Evolutionary conservation across 148 eudicot species (phyloP).

Genomic region (Silene uniflora): DNA sequence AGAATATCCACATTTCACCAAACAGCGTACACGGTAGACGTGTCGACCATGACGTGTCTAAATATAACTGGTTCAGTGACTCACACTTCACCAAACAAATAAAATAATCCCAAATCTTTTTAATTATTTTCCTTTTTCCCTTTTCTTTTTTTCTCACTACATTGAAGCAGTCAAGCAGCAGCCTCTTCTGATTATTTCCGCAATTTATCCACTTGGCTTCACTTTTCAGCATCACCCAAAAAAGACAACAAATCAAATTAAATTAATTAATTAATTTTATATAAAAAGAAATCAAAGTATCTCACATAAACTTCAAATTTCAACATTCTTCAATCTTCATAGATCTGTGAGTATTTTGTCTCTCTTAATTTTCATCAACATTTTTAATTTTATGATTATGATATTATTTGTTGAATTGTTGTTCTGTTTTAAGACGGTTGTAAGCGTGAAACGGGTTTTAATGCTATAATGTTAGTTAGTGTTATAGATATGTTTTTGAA

Average conservation of each 20-base stretch:
- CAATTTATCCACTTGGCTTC: not conserved
- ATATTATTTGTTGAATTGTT: too few relatives aligned
- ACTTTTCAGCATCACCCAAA: not conserved
- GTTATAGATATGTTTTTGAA: too few relatives aligned
- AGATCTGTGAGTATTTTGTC: conserved; percentile 12
- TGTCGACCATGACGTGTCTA: not conserved
- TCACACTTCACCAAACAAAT: not conserved
- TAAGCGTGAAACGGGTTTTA: too few relatives aligned
- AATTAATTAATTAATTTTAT: not conserved
- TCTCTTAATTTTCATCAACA: not conserved
- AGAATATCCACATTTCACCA: not conserved
- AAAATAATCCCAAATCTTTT: too few relatives aligned
- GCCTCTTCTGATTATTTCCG: not conserved
- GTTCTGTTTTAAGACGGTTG: too few relatives aligned
- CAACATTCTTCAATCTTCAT: not conserved
- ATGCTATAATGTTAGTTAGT: too few relatives aligned
- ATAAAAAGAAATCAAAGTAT: not conserved
- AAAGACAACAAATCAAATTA: not conserved
- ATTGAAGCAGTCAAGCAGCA: not conserved
- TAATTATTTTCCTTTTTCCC: too few relatives aligned
- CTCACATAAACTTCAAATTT: not conserved
- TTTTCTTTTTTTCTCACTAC: not conserved
- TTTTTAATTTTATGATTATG: too few relatives aligned
- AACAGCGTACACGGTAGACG: not conserved
- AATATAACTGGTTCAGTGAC: not conserved